Base-by-base conservation (phyloP, 2,329 filamentous ascomycete genomes). In the Aspergillus nomiae region DNA sequence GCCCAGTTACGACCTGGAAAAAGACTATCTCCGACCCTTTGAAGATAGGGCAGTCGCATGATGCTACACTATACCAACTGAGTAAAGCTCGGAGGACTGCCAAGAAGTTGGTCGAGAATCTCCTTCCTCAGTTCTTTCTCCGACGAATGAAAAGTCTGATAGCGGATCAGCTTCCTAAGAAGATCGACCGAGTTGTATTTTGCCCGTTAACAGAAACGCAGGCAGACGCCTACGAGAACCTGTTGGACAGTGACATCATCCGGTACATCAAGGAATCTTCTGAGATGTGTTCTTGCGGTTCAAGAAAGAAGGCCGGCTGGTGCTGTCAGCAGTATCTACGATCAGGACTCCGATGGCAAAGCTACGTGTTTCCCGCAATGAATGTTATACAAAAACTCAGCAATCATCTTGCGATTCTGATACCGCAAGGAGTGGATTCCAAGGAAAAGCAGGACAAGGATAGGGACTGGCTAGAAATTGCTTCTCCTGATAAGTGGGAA, bases 101-200 rank as follows among this genome's bases (percentile, higher is more conserved):
- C 0, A 87, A 90, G 69, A 91, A 93, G 68, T 86, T 99, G 3
- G 92, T 94, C 0, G 83, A 94, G 41, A 96, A 97, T 62, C 86
- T 99, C 0, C 83, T 99, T 3, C 95, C 95, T 0, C 87, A 88
- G 16, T 96, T 96, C 76, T 98, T 99, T 70, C 84, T 97, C 2
- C 90, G 95, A 1, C 89, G 95, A 2, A 95, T 97, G 87, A 99
- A 99, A 81, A 89, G 89, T 0, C 82, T 98, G 19, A 97, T 99
- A 64, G 92, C 93, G 0, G 84, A 97, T 71, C 94, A 99, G 73
- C 83, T 99, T 9, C 95, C 95, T 0, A 96, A 93, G 78, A 99
- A 99, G 83, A 94, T 87, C 38, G 95, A 99, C 75, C 88, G 90
- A 60, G 94, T 98, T 0, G 92, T 98, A 5, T 99, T 99, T 74